These are phyloP conservation scores for Tremella mesenterica DNA, from an alignment of 768 basidiomycete genomes.

Conservation along the genomic window DNA sequence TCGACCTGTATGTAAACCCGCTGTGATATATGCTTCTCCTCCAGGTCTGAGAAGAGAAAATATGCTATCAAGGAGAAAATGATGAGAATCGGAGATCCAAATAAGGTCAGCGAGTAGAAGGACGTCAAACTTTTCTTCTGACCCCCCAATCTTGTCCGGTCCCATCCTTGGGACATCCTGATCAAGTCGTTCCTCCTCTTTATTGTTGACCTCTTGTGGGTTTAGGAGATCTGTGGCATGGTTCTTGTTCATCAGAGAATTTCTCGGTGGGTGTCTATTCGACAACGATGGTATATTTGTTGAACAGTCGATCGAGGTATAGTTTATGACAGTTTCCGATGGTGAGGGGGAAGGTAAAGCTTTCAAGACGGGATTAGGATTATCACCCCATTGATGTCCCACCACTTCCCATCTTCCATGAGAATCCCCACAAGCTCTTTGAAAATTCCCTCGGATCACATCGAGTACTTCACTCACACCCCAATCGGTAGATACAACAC, in stretches of 20 bases:
- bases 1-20: constrained; percentile 40
- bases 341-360: no score
- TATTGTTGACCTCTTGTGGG: no score
- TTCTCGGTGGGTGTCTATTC: no score
- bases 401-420: constrained; percentile 21
- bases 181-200: no score
- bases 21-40: constrained; percentile 34
- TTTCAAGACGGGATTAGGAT: constrained; percentile 1
- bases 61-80: constrained; percentile 30
- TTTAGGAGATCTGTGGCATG: no score
- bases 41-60: constrained; percentile 11
- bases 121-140: constrained; percentile 21
- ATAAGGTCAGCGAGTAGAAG: constrained; percentile 40
- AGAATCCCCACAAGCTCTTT: not conserved
- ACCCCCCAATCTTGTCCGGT: no score
- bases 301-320: no score
- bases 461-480: constrained; percentile 22
- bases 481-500: constrained; percentile 38
- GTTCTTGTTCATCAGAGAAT: no score
- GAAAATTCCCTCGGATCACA: constrained; percentile 23
- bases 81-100: constrained; percentile 38
- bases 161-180: no score
- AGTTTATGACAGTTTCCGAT: no score
- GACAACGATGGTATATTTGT: no score
- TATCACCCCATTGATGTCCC: constrained; percentile 38